Evolutionary conservation across 352 stramenopile genomes (phyloP).

Genomic region (Globisporangium perplexum): DNA sequence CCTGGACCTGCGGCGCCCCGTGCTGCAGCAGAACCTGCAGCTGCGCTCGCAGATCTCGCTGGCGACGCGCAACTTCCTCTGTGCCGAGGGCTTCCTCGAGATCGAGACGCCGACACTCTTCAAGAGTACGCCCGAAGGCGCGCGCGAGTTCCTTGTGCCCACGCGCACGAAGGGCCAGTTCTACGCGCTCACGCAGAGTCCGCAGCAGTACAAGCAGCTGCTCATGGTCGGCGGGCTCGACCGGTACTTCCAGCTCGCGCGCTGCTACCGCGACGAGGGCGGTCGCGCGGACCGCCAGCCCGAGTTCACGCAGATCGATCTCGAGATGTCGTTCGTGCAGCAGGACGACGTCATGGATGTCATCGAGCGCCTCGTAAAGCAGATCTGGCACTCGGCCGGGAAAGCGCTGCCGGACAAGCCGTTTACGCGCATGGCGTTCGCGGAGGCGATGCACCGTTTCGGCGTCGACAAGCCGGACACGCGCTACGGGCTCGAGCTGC

Average conservation of each 20-base stretch:
- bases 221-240: slow-evolving; percentile 87
- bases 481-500: slow-evolving; percentile 65
- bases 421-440: slow-evolving; percentile 69
- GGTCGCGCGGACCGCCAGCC: slow-evolving; percentile 84
- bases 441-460: slow-evolving; percentile 73
- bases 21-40: slow-evolving; percentile 76
- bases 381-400: slow-evolving; percentile 50
- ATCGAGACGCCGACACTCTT: slow-evolving; percentile 89
- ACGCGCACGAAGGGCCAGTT: slow-evolving; percentile 63
- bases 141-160: slow-evolving; percentile 83
- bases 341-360: slow-evolving; percentile 69
- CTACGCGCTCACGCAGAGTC: slow-evolving; percentile 87
- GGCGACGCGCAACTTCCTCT: slow-evolving; percentile 63
- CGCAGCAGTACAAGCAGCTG: slow-evolving; percentile 91
- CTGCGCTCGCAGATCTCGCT: slow-evolving; percentile 70
- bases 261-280: slow-evolving; percentile 88
- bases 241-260: slow-evolving; percentile 87
- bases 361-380: slow-evolving; percentile 67
- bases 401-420: slow-evolving; percentile 30
- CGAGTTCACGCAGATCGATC: slow-evolving; percentile 90
- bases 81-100: slow-evolving; percentile 70
- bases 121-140: slow-evolving; percentile 84
- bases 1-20: slow-evolving; percentile 67
- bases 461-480: slow-evolving; percentile 86
- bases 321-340: slow-evolving; percentile 87